Percentiles rank a stretch among this genome's conserved stretches.
These are phyloP conservation scores for Apiospora hydei DNA, from an alignment of 2,329 filamentous ascomycete species.

Conservation along the genomic window DNA sequence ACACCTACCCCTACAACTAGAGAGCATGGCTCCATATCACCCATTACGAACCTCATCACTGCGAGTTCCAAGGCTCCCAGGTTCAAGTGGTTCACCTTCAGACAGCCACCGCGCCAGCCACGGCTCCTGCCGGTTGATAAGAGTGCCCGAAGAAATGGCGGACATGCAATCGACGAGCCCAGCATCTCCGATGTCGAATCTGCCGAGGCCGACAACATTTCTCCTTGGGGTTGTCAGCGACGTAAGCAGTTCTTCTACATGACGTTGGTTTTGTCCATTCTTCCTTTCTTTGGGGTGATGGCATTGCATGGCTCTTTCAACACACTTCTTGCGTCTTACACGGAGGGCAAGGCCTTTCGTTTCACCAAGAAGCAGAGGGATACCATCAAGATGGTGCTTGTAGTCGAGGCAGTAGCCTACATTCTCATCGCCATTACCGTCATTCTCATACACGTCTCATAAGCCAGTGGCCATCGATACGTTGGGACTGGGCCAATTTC, in stretches of 20 bases:
- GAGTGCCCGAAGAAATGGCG: neutral
- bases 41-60: neutral
- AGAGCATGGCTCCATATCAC: neutral
- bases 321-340: slow-evolving; percentile 10
- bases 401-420: neutral
- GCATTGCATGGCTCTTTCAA: slow-evolving; percentile 46
- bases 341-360: slow-evolving; percentile 14
- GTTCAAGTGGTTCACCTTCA: neutral
- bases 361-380: slow-evolving; percentile 13
- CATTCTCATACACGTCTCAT: neutral
- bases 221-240: slow-evolving; percentile 38
- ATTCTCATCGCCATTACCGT: neutral
- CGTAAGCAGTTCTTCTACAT: slow-evolving; percentile 48
- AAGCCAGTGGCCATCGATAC: neutral
- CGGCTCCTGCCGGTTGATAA: slow-evolving; percentile 19
- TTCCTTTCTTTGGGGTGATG: slow-evolving; percentile 57
- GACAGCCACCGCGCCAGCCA: neutral
- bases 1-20: neutral
- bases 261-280: slow-evolving; percentile 48
- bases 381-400: slow-evolving; percentile 5
- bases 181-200: neutral
- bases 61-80: neutral
- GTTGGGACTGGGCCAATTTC: neutral
- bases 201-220: slow-evolving; percentile 32
- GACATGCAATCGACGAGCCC: neutral